Percentiles rank a stretch among this genome's conserved stretches.
Conservation (phyloP, 257 asterid species). For the Hygrophila difformis region DNA sequence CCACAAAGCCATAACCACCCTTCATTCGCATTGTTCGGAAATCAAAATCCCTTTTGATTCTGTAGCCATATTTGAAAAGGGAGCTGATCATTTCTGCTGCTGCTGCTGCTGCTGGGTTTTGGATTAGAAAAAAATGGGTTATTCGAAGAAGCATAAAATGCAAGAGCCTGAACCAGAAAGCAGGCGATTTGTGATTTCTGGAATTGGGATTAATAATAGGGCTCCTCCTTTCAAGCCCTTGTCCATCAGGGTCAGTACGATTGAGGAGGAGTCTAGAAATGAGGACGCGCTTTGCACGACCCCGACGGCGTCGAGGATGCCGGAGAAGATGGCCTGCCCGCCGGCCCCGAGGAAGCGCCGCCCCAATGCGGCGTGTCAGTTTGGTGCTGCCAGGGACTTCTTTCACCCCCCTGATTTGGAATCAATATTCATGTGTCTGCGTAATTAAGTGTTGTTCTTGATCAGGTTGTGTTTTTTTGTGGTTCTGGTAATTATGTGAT, state of each 20-base stretch:
- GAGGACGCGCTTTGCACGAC: conserved; percentile 44
- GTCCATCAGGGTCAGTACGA: conserved; percentile 31
- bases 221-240: conserved; percentile 57
- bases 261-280: conserved; percentile 25
- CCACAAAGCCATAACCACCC: too few species aligned
- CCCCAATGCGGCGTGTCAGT: conserved; percentile 43
- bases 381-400: conserved; percentile 46
- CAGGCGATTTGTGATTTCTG: conserved; percentile 59
- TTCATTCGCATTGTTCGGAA: too few species aligned
- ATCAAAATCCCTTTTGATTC: too few species aligned
- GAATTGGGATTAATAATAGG: conserved; percentile 42
- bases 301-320: conserved; percentile 65
- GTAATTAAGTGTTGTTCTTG: too few species aligned
- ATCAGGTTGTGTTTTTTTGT: too few species aligned
- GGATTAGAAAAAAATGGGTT: conserved; percentile 31
- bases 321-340: conserved; percentile 61
- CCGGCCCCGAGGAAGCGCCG: conserved; percentile 84
- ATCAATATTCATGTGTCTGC: conserved; percentile 57
- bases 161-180: conserved; percentile 37
- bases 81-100: too few species aligned
- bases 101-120: too few species aligned
- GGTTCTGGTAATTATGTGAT: too few species aligned
- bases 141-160: conserved; percentile 43
- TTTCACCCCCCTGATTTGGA: conserved; percentile 79
- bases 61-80: neutral